phyloP scores from a whole-genome alignment of 73 alveolate genomes.

The Blepharisma japonicum region DNA sequence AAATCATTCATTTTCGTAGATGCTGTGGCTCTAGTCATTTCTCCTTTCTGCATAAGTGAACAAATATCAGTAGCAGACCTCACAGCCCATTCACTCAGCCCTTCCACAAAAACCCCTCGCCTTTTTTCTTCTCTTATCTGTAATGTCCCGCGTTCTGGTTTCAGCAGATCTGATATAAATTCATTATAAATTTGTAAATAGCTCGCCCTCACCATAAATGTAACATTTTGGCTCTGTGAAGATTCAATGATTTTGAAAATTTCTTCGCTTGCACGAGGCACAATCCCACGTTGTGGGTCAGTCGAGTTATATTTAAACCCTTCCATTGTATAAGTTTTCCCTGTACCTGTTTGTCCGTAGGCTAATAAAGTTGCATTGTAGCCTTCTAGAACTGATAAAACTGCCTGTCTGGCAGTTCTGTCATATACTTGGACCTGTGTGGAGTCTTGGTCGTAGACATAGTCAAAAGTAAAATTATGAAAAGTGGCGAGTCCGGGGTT shows the following conservation, averaged over 20 bases:
- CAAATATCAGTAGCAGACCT: slow-evolving; percentile 94
- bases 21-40: slow-evolving; percentile 93
- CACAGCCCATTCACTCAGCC: slow-evolving; percentile 99
- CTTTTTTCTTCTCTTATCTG: slow-evolving; percentile 94
- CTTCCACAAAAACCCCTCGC: slow-evolving; percentile 99
- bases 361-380: slow-evolving; percentile 97
- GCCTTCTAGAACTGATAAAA: slow-evolving; percentile 86
- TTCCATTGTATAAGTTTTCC: slow-evolving; percentile 98
- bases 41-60: slow-evolving; percentile 92
- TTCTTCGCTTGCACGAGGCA: slow-evolving; percentile 97
- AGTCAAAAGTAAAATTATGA: slow-evolving; percentile 91
- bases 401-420: slow-evolving; percentile 93
- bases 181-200: slow-evolving; percentile 96
- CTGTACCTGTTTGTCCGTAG: slow-evolving; percentile 99
- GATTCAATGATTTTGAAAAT: slow-evolving; percentile 85
- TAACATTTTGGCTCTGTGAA: slow-evolving; percentile 66
- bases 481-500: slow-evolving; percentile 73
- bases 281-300: slow-evolving; percentile 96
- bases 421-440: slow-evolving; percentile 93
- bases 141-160: slow-evolving; percentile 86
- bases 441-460: slow-evolving; percentile 87
- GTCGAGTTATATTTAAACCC: slow-evolving; percentile 88
- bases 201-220: slow-evolving; percentile 88
- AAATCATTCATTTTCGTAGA: slow-evolving; percentile 98
- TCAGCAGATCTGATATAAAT: slow-evolving; percentile 91